Base-by-base conservation (phyloP, 2,329 filamentous ascomycete species). In the Fonsecaea monophora region DNA sequence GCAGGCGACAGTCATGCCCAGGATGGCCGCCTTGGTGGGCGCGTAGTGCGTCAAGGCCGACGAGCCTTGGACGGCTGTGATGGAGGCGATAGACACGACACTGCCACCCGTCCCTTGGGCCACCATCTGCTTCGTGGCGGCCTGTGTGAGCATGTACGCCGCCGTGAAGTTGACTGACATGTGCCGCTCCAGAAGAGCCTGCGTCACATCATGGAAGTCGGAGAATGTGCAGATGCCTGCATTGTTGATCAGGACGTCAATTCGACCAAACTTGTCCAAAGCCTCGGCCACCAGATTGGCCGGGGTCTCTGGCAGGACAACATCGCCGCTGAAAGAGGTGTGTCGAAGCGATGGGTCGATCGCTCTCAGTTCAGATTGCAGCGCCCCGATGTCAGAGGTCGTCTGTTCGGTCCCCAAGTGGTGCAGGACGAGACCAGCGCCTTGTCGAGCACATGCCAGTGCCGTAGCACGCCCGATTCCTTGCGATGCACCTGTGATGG, bases 121-220 rank as follows among this genome's bases (percentile, higher is more conserved):
- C 35, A 85, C 82, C 80, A 86, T 85, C 35, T 82, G 79, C 63
- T 80, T 78, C 0, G 82, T 83, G 1, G 82, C 83, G 6, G 82
- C 72, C 69, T 85, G 81, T 0, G 83, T 82, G 8, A 76, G 79
- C 67, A 80, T 83, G 69, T 80, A 83, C 2, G 79, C 73, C 0
- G 81, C 82, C 48, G 76, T 72, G 32, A 80, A 80, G 62, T 82
- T 82, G 42, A 82, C 78, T 34, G 50, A 35, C 60, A 62, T 62
- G 50, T 62, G 60, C 12, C 60, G 60, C 30, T 62, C 60, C 50
- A 62, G 15, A 7, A 62, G 50, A n/a, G 34, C 60, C 25, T 35
- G 60, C 18, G 60, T 62, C 15, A 56, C 60, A 9, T 56, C 18
- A n/a, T 62, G 60, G 50, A 62, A 62, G 21, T 35, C 18, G 25